Evolutionary conservation across 139 green algal genomes (phyloP).

Genomic region (Chlorella ohadii): DNA sequence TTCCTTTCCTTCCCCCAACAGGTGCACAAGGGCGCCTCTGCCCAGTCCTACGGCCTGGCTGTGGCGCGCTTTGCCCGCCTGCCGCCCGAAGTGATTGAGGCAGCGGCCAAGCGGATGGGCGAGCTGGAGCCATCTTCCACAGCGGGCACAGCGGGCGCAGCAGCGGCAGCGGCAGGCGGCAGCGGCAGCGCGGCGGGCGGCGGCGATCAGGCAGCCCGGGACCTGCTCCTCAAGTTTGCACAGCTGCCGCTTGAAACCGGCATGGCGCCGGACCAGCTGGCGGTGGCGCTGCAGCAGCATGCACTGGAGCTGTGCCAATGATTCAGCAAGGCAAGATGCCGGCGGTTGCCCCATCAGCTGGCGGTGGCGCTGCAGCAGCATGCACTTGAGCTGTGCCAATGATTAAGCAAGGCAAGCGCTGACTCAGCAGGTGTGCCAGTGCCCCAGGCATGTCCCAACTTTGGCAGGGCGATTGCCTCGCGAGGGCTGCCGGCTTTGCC

Average conservation of each 20-base stretch:
- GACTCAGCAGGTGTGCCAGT: too few relatives aligned
- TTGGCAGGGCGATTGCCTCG: too few relatives aligned
- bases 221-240: constrained; percentile 72
- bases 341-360: too few relatives aligned
- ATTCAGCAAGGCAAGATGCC: too few relatives aligned
- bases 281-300: constrained; percentile 42
- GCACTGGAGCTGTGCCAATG: constrained; percentile 29
- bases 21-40: constrained; percentile 81
- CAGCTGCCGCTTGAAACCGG: constrained; percentile 56
- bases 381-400: too few relatives aligned
- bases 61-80: constrained; percentile 94
- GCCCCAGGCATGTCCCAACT: too few relatives aligned
- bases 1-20: too few relatives aligned
- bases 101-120: constrained; percentile 74
- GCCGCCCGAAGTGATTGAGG: constrained; percentile 80
- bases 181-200: background rate
- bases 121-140: constrained; percentile 62
- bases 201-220: background rate
- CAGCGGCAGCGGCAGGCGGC: constrained; percentile 16
- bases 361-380: too few relatives aligned
- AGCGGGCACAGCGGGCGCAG: background rate
- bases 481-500: too few relatives aligned
- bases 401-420: too few relatives aligned
- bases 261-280: constrained; percentile 50
- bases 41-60: constrained; percentile 96